These are phyloP conservation scores for Micractinium conductrix DNA, from an alignment of 139 green algal genomes.

Conservation along the genomic window DNA sequence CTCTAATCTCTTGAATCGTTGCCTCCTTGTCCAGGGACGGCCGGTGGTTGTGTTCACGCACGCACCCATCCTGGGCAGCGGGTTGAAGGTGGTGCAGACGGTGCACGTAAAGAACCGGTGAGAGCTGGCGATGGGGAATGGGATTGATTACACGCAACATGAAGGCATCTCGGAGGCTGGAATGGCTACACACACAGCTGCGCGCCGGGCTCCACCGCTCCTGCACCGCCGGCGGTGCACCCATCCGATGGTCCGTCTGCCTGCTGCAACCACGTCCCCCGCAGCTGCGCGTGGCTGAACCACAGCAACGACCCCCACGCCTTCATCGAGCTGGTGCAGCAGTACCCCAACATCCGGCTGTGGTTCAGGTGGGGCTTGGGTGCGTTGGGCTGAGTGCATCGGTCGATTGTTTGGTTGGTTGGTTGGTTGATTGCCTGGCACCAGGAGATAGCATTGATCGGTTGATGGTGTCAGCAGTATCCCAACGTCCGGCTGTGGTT, in stretches of 20 bases:
- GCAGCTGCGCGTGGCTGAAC: conserved; percentile 19
- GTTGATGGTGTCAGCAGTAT: conserved; percentile 17
- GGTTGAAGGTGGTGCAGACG: conserved; percentile 75
- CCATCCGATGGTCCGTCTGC: too few relatives aligned
- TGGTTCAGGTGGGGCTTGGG: background rate
- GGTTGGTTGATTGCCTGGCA: too few relatives aligned
- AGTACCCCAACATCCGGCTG: conserved; percentile 5
- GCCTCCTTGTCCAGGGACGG: too few relatives aligned
- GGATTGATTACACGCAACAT: background rate
- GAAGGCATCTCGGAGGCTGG: background rate
- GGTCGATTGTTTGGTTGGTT: too few relatives aligned
- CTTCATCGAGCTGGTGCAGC: conserved; percentile 73
- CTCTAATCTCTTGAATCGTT: too few relatives aligned
- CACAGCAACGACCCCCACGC: conserved; percentile 35
- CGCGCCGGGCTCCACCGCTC: background rate
- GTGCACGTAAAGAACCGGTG: conserved; percentile 91
- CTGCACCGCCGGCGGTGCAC: background rate
- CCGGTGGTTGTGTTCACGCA: conserved; percentile 82
- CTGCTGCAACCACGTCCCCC: background rate
- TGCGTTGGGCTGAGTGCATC: too few relatives aligned
- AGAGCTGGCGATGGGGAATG: background rate
- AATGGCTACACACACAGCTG: background rate
- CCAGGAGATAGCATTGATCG: too few relatives aligned
- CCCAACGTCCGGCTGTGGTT: background rate
- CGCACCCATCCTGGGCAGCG: conserved; percentile 78